A percentile compares a stretch with the other conserved stretches of the same genome.
These are phyloP conservation scores for Macroventuria anomochaeta DNA, from an alignment of 2,329 filamentous ascomycete genomes.

Conservation along the genomic window DNA sequence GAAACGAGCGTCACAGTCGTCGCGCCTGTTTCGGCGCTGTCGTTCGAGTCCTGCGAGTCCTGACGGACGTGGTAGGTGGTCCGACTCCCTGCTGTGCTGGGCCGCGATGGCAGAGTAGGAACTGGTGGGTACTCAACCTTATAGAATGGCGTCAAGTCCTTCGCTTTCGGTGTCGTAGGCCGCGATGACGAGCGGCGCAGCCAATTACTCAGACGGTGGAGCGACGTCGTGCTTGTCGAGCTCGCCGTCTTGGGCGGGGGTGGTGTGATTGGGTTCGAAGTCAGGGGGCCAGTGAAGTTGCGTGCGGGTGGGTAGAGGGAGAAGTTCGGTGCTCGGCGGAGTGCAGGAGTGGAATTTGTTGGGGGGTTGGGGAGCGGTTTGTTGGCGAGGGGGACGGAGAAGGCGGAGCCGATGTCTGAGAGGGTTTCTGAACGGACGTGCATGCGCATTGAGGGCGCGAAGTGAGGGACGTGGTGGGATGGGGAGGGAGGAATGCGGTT, in stretches of 20 bases:
- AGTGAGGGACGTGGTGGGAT: slow-evolving; percentile 53
- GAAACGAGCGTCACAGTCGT: slow-evolving; percentile 39
- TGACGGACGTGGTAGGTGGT: slow-evolving; percentile 39
- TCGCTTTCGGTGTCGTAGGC: slow-evolving; percentile 30
- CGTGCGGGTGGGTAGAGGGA: slow-evolving; percentile 33
- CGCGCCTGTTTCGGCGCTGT: slow-evolving; percentile 38
- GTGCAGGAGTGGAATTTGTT: slow-evolving; percentile 4
- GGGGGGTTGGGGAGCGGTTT: slow-evolving; percentile 36
- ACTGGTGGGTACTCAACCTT: slow-evolving; percentile 28
- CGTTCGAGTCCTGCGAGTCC: slow-evolving; percentile 37
- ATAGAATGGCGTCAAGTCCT: slow-evolving; percentile 37
- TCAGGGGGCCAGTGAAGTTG: slow-evolving; percentile 36
- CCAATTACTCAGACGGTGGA: slow-evolving; percentile 44
- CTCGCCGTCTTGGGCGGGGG: slow-evolving; percentile 32
- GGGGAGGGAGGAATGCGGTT: slow-evolving; percentile 42
- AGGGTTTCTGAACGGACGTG: slow-evolving; percentile 56
- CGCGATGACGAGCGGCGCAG: slow-evolving; percentile 42
- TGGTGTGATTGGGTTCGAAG: slow-evolving; percentile 46
- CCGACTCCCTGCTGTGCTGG: slow-evolving; percentile 31
- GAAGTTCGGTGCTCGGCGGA: slow-evolving; percentile 31
- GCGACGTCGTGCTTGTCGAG: slow-evolving; percentile 43
- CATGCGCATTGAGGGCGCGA: slow-evolving; percentile 54
- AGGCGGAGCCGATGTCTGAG: slow-evolving; percentile 56
- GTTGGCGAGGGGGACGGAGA: slow-evolving; percentile 49
- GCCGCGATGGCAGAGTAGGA: slow-evolving; percentile 15